These are phyloP conservation scores for Rauvolfia tetraphylla DNA, from an alignment of 257 asterid genomes.

Conservation along the genomic window DNA sequence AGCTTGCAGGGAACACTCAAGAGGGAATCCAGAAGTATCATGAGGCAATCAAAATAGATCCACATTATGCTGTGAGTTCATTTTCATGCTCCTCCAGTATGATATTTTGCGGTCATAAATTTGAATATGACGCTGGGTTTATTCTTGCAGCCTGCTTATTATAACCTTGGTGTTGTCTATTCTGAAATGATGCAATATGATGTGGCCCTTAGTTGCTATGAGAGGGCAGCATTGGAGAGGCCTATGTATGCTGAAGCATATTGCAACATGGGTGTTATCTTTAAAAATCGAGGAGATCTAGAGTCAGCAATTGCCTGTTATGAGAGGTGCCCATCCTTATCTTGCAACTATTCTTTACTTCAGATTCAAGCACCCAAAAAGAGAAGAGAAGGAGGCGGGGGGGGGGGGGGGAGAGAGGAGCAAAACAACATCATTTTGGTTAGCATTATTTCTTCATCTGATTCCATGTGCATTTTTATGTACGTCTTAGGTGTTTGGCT, in stretches of 20 bases:
- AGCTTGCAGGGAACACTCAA: conserved; percentile 94
- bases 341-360: conserved; percentile 16
- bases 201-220: conserved; percentile 87
- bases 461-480: conserved; percentile 19
- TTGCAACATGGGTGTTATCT: conserved; percentile 99
- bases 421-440: neutral
- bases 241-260: conserved; percentile 99
- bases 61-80: conserved; percentile 83
- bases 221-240: conserved; percentile 90
- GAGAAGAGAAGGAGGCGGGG: too few species aligned
- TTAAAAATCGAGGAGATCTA: conserved; percentile 93
- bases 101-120: neutral
- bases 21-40: conserved; percentile 96
- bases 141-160: conserved; percentile 88
- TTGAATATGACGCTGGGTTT: conserved; percentile 20
- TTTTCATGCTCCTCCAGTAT: conserved; percentile 4
- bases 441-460: conserved; percentile 15
- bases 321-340: conserved; percentile 53
- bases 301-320: conserved; percentile 97
- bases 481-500: conserved; percentile 70
- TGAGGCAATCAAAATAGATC: conserved; percentile 87
- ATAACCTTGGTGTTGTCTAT: conserved; percentile 96
- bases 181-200: conserved; percentile 99
- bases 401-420: neutral
- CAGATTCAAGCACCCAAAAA: neutral